Base-by-base conservation (phyloP, 345 rosid species). In the Barbarea vulgaris region DNA sequence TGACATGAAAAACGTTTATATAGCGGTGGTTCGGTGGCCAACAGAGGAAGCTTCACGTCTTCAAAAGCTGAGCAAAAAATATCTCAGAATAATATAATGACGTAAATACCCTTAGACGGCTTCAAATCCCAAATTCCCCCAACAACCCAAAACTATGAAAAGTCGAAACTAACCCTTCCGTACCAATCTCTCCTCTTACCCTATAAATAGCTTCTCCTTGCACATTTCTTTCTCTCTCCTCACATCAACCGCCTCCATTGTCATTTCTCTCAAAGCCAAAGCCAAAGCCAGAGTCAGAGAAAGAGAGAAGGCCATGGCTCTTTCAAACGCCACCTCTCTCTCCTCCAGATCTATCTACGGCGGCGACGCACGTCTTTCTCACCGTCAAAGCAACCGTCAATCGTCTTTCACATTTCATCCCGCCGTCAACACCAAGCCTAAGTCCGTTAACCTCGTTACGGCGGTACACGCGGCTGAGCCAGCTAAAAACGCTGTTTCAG, bases 261-360 rank as follows among this genome's bases (percentile, higher is more conserved):
- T 54, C 75, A 67, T 41, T 41, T 55, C 61, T 54, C 34, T 28
- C 4, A 66, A 41, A 22, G 19, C 56, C 61, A 66, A 41, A 22
- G 19, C 56, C 61, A 57, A 68, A 64, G 22, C 62, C 21, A 75
- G 59, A 74, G 13, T 25, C 30, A 55, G 52, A 69, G 57, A 77
- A 31, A 7, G 69, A 75, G 12, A n/a, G n/a, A n/a, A n/a, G 34
- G 25, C 42, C 67, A 91, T 91, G 97, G 88, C 97, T 21, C 87
- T 90, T 28, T 78, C 88, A 4, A 88, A 68, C 48, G 65, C 85
- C 19, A 28, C 85, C 5, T 61, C 87, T 65, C 81, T 87, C 42
- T 76, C 80, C 72, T 31, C 82, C 77, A 81, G 61, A 76, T 57
- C 78, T 28, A 50, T 76, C 66, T 66, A 36, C 64, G 69, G 53